A percentile compares a stretch with the other conserved stretches of the same genome.
These are phyloP conservation scores for Colletotrichum cuscutae DNA, from an alignment of 2,329 filamentous ascomycete genomes.

Conservation along the genomic window DNA sequence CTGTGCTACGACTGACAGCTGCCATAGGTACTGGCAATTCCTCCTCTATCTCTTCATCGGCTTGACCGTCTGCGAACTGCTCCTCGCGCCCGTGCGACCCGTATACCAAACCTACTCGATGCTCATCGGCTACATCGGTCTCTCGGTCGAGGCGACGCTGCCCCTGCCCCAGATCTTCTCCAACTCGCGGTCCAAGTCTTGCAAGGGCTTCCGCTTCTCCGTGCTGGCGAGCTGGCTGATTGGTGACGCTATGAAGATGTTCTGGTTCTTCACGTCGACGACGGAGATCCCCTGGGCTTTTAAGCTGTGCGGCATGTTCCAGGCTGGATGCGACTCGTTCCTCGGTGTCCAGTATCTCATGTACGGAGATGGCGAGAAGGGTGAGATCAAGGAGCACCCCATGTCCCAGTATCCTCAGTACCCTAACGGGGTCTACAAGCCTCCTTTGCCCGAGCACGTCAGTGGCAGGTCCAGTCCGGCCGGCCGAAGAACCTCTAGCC, in stretches of 20 bases:
- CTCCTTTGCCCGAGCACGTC: conserved; percentile 43
- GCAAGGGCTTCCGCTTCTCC: conserved; percentile 80
- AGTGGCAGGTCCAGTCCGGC: conserved; percentile 50
- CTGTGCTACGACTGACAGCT: not conserved
- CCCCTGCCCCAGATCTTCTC: conserved; percentile 82
- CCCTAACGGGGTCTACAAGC: conserved; percentile 43
- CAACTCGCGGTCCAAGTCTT: conserved; percentile 75
- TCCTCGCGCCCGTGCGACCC: conserved; percentile 67
- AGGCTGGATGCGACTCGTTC: conserved; percentile 79
- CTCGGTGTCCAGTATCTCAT: conserved; percentile 80
- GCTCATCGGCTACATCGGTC: conserved; percentile 78
- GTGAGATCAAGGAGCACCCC: conserved; percentile 50
- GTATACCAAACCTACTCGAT: conserved; percentile 74
- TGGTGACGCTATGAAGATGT: conserved; percentile 88
- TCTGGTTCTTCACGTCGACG: conserved; percentile 81
- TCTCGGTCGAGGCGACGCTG: conserved; percentile 83
- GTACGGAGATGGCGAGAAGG: conserved; percentile 66
- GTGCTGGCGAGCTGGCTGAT: conserved; percentile 82
- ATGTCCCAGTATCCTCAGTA: conserved; percentile 44
- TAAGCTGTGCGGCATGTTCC: conserved; percentile 85
- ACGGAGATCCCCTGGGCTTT: conserved; percentile 80
- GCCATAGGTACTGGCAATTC: conserved; percentile 79
- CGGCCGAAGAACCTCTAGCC: conserved; percentile 48
- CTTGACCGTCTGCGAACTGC: conserved; percentile 72
- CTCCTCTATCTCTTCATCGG: conserved; percentile 72